Conservation (phyloP, 306 rosid genomes). For the Vigna unguiculata region DNA sequence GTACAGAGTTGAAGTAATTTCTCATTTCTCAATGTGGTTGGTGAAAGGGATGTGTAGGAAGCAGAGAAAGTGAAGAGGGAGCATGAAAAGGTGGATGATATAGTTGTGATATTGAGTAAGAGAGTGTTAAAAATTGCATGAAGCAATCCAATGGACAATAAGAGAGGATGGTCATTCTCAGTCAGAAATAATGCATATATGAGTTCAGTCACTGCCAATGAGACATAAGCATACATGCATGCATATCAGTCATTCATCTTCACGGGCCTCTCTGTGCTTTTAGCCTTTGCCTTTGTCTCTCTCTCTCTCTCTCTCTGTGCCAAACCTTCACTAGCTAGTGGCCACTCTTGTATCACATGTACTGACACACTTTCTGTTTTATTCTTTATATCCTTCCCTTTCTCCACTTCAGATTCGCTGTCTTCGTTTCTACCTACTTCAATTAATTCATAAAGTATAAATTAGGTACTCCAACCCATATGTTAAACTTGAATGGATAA, state of each 20-base stretch:
- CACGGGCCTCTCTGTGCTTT: constrained; percentile 69
- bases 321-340: constrained; percentile 40
- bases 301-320: constrained; percentile 28
- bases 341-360: constrained; percentile 67
- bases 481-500: constrained; percentile 34
- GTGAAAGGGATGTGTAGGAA: constrained; percentile 35
- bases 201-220: constrained; percentile 36
- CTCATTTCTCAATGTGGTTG: neutral
- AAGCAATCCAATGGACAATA: constrained; percentile 51
- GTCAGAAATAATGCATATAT: constrained; percentile 25
- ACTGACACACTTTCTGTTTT: constrained; percentile 66
- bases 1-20: neutral
- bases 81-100: constrained; percentile 40
- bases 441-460: constrained; percentile 37
- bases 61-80: constrained; percentile 22
- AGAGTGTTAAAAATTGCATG: constrained; percentile 50
- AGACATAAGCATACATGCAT: constrained; percentile 37
- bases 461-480: neutral
- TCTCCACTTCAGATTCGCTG: constrained; percentile 40
- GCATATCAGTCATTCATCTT: constrained; percentile 39
- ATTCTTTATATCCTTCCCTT: constrained; percentile 60
- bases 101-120: constrained; percentile 41
- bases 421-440: constrained; percentile 26
- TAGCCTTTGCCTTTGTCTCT: constrained; percentile 51
- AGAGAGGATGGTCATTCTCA: constrained; percentile 44